Evolutionary conservation across 2,329 filamentous ascomycete genomes (phyloP).

Genomic region (Penicillium aurantiogriseum): DNA sequence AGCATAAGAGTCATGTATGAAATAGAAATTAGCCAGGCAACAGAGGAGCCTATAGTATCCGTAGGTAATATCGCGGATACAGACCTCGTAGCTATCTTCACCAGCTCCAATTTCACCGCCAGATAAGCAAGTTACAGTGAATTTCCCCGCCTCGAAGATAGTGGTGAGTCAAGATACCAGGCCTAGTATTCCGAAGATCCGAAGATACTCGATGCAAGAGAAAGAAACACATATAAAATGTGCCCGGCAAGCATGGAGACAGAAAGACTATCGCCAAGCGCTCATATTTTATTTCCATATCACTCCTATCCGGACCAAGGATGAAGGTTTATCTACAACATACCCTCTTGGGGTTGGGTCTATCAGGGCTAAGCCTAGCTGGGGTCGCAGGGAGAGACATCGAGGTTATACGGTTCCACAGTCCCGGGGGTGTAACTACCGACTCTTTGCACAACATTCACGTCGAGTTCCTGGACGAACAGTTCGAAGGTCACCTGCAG

Average conservation of each 20-base stretch:
- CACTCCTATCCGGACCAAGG: not conserved
- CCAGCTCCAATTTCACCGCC: not conserved
- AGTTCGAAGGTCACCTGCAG: conserved; percentile 46
- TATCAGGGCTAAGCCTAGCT: conserved; percentile 6
- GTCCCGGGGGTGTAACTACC: conserved; percentile 34
- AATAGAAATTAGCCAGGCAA: not conserved
- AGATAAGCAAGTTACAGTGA: not conserved
- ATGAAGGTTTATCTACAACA: conserved; percentile 10
- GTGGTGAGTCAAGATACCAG: not conserved
- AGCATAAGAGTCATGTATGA: not conserved
- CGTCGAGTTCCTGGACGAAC: conserved; percentile 41
- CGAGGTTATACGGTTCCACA: conserved; percentile 27
- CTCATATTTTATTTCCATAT: not conserved
- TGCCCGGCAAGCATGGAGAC: not conserved
- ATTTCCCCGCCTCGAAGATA: not conserved
- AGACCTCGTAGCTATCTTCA: not conserved
- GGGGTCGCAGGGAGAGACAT: conserved; percentile 4
- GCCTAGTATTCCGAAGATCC: not conserved
- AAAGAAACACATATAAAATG: not conserved
- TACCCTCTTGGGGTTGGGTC: conserved; percentile 5
- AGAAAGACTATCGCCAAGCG: not conserved
- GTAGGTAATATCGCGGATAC: not conserved
- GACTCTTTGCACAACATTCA: conserved; percentile 52
- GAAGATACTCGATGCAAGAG: not conserved
- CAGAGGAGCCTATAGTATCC: not conserved